Percentiles rank a stretch among this genome's conserved stretches.
Conservation (phyloP, 345 rosid genomes). For the Murraya paniculata region DNA sequence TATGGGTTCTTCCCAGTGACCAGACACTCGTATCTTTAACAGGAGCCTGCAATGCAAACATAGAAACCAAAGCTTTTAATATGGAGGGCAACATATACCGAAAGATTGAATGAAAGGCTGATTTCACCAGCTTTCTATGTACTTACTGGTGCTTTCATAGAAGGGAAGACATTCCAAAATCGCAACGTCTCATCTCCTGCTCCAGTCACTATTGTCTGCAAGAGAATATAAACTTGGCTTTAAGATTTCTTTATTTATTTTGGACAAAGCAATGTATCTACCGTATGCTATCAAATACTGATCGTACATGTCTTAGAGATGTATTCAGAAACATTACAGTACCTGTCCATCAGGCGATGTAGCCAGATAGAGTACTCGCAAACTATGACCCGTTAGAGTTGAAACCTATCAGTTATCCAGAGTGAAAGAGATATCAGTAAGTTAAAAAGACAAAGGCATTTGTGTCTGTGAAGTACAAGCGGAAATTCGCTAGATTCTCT, state of each 20-base stretch:
- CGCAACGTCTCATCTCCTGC: slow-evolving; percentile 97
- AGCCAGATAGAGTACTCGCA: slow-evolving; percentile 92
- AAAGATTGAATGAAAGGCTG: too few species aligned
- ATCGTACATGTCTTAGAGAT: not conserved
- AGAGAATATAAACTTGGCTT: not conserved
- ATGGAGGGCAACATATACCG: not conserved
- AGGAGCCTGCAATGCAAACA: slow-evolving; percentile 52
- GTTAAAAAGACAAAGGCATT: not conserved
- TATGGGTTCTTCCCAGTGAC: slow-evolving; percentile 87
- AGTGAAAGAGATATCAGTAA: not conserved
- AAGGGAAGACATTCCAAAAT: slow-evolving; percentile 94
- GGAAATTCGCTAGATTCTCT: not conserved
- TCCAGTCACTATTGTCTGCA: slow-evolving; percentile 92
- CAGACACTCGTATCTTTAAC: slow-evolving; percentile 92
- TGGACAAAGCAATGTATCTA: not conserved
- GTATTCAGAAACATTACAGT: not conserved
- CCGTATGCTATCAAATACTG: not conserved
- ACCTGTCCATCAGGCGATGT: slow-evolving; percentile 95
- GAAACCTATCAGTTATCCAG: slow-evolving; percentile 51
- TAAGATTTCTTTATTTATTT: not conserved
- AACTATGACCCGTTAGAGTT: slow-evolving; percentile 85
- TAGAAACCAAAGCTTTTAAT: not conserved
- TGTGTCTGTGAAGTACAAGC: not conserved
- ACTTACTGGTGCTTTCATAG: slow-evolving; percentile 69
- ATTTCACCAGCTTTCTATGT: not conserved